phyloP scores from a whole-genome alignment of 2,329 filamentous ascomycete species.

The Pezicula rhizophila region DNA sequence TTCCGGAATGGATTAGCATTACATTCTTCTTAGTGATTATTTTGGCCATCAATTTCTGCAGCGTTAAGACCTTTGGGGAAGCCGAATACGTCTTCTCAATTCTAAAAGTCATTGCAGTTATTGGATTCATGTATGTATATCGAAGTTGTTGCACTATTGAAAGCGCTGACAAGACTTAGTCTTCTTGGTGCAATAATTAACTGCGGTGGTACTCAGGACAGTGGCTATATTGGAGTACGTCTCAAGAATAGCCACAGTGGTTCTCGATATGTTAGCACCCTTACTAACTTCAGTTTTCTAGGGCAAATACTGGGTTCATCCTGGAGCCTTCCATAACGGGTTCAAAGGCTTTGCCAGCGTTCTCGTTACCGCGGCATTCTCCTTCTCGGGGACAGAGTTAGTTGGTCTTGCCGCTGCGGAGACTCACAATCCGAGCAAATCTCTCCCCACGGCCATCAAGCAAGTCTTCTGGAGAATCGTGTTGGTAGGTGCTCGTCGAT shows the following conservation, averaged over 20 bases:
- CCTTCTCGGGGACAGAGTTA: conserved; percentile 72
- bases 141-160: neutral
- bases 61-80: conserved; percentile 83
- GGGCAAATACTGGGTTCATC: conserved; percentile 62
- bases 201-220: conserved; percentile 68
- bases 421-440: conserved; percentile 73
- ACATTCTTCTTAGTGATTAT: conserved; percentile 74
- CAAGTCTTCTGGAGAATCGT: conserved; percentile 96
- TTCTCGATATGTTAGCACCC: too few species aligned
- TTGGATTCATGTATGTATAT: conserved; percentile 73
- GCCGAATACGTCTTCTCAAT: conserved; percentile 84
- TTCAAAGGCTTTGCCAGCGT: conserved; percentile 76
- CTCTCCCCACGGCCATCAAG: conserved; percentile 80
- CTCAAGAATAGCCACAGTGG: too few species aligned
- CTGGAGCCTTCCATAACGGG: conserved; percentile 76
- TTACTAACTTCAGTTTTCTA: neutral
- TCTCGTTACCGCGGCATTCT: conserved; percentile 70
- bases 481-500: conserved; percentile 41
- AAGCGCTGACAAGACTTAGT: conserved; percentile 34
- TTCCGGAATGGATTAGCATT: conserved; percentile 75
- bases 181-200: conserved; percentile 83
- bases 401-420: conserved; percentile 74
- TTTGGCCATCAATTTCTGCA: conserved; percentile 77
- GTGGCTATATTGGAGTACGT: conserved; percentile 68
- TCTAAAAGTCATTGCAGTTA: conserved; percentile 79